Evolutionary conservation across 2,329 filamentous ascomycete species (phyloP).

Genomic region (Rutstroemia sp.): DNA sequence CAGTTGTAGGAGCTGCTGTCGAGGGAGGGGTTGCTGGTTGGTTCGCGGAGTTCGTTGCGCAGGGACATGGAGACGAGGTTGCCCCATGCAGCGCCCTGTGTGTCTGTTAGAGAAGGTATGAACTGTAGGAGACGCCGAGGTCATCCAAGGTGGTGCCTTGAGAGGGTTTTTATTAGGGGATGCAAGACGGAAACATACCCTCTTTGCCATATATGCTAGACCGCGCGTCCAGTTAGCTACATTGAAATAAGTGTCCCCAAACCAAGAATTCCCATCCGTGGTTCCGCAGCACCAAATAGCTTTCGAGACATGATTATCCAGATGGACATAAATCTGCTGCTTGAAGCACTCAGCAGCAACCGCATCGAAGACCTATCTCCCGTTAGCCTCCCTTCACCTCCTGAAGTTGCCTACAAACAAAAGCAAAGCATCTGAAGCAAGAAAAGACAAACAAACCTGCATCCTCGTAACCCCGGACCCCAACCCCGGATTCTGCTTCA

Average conservation of each 20-base stretch:
- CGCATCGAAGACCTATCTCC: slow-evolving; percentile 49
- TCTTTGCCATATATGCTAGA: slow-evolving; percentile 50
- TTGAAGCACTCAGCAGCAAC: slow-evolving; percentile 49
- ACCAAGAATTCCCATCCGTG: slow-evolving; percentile 52
- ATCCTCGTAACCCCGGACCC: slow-evolving; percentile 46
- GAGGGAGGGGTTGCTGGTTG: slow-evolving; percentile 13
- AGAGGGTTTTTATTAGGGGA: background rate
- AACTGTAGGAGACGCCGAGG: background rate
- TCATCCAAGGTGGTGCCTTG: background rate
- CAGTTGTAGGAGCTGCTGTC: slow-evolving; percentile 34
- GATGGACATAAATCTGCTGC: slow-evolving; percentile 49
- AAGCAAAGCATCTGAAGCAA: background rate
- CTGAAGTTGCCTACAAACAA: background rate
- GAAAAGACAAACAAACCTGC: slow-evolving; percentile 26
- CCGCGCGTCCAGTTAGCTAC: slow-evolving; percentile 54
- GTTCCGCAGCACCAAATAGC: slow-evolving; percentile 51
- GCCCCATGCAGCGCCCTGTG: slow-evolving; percentile 11
- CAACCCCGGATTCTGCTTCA: slow-evolving; percentile 51
- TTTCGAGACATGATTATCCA: slow-evolving; percentile 55
- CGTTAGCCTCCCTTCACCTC: background rate
- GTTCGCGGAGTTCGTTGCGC: slow-evolving; percentile 35
- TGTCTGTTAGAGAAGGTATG: background rate
- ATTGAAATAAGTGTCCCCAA: slow-evolving; percentile 52
- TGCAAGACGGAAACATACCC: slow-evolving; percentile 34
- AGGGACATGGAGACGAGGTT: slow-evolving; percentile 23